Conservation (phyloP, 352 stramenopile species). For the Phytophthora quininea region DNA sequence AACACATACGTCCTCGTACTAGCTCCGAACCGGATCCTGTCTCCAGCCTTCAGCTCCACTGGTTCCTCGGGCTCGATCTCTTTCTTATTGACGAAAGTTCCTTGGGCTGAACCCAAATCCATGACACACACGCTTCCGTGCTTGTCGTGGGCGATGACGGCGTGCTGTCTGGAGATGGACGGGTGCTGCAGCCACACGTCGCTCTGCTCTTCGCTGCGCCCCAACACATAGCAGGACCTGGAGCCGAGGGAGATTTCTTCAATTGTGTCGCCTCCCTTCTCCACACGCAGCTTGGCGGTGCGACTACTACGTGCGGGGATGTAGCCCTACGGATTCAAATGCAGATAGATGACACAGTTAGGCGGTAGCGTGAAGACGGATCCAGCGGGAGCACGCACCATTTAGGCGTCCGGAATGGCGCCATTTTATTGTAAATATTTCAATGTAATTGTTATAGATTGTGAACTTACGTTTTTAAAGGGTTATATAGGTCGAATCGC, state of each 20-base stretch:
- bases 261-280: constrained; percentile 51
- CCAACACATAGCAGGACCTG: constrained; percentile 71
- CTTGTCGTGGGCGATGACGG: constrained; percentile 71
- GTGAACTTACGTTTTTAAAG: no score
- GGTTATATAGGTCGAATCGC: no score
- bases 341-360: constrained; percentile 2
- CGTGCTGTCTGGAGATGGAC: constrained; percentile 85
- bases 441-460: constrained; percentile 5
- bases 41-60: constrained; percentile 43
- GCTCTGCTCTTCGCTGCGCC: constrained; percentile 76
- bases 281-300: constrained; percentile 54
- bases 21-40: constrained; percentile 62
- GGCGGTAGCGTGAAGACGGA: not conserved
- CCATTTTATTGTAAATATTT: not conserved
- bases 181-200: constrained; percentile 81
- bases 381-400: constrained; percentile 13
- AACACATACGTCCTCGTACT: constrained; percentile 72
- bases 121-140: constrained; percentile 59
- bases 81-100: constrained; percentile 79
- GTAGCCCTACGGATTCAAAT: constrained; percentile 37
- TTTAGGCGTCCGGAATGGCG: constrained; percentile 21
- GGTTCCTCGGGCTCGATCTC: constrained; percentile 64
- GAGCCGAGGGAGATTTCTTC: constrained; percentile 55
- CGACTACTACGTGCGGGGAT: constrained; percentile 41
- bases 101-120: constrained; percentile 85